Percentiles rank a stretch among this genome's conserved stretches.
Evolutionary conservation across 306 rosid genomes (phyloP).

Genomic region (Sechiopsis laciniata): DNA sequence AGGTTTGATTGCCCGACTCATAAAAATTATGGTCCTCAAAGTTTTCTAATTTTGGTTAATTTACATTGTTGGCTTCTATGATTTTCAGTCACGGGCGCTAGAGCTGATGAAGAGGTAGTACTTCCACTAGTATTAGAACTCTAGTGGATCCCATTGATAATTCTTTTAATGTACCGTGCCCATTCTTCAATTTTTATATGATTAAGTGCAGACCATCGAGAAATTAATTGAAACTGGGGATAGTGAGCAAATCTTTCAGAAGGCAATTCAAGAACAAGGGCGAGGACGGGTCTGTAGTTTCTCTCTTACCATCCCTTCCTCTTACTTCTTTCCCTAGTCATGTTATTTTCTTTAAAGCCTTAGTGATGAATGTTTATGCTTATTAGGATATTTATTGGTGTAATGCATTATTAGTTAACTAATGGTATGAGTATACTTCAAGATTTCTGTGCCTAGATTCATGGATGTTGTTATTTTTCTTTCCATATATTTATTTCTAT

Average conservation of each 20-base stretch:
- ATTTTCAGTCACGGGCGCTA: constrained; percentile 70
- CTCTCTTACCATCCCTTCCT: constrained; percentile 5
- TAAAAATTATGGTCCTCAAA: constrained; percentile 6
- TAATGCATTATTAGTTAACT: not conserved
- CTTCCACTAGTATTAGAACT: constrained; percentile 9
- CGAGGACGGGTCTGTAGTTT: constrained; percentile 71
- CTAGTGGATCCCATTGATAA: not conserved
- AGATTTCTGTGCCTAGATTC: not conserved
- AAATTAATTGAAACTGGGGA: constrained; percentile 95
- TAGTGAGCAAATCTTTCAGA: constrained; percentile 84
- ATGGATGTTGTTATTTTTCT: not conserved
- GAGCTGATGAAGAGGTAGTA: constrained; percentile 84
- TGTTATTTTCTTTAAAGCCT: not conserved
- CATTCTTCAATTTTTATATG: constrained; percentile 29
- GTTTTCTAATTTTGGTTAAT: constrained; percentile 14
- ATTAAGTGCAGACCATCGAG: constrained; percentile 73
- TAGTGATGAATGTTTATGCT: not conserved
- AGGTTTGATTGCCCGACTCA: constrained; percentile 42
- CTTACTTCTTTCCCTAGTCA: not conserved
- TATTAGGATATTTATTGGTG: not conserved
- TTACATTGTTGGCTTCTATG: constrained; percentile 24
- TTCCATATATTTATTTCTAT: not conserved
- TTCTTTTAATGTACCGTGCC: not conserved
- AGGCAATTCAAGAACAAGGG: constrained; percentile 95
- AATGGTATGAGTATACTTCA: not conserved